Evolutionary conservation across 73 alveolate species (phyloP), one percentile per base, ranked within the genome.

Genomic region (Tetrahymena elliotti): DNA sequence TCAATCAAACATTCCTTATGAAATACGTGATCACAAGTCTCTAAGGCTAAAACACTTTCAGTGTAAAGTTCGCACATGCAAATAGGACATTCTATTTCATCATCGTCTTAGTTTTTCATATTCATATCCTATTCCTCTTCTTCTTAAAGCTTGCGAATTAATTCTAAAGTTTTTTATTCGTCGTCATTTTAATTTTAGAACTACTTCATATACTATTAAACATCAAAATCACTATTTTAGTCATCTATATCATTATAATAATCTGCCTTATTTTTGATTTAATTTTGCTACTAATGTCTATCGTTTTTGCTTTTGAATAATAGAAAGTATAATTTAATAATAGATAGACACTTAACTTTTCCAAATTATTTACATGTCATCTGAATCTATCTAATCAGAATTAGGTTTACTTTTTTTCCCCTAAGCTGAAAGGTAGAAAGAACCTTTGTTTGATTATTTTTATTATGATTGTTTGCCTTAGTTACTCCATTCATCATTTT

Each of bases 1-100:
- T 53, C 95, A 36, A 93, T 68, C 11, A 97, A 83, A 68, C 99
- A 97, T 52, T 94, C 96, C 31, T 83, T 53, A 93, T 97, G 99
- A 83, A 83, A 97, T 12, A 83, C 93, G 92, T 97, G 98, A 38
- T 83, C 93, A 84, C 99, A 97, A 35, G 53, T 53, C 15, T 83
- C 96, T 34, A 97, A 53, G 13, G 97, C 96, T 39, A 83, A 33
- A 15, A 95, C 95, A 39, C 94, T 95, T 35, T 95, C 97, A 13
- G 95, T 96, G 68, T 94, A 93, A 1, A 96, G 35, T 22, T 35
- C 93, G 34, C 95, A 95, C 35, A 94, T 84, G 92, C 98, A 97
- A 39, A 97, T 96, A 8, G 97, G 97, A 53, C 98, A 97, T 83
- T 94, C 96, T 4, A 84, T 94, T 7, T 84, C 82, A 18, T 94